Evolutionary conservation across 345 rosid genomes (phyloP), one percentile per base, ranked within the genome.

Genomic region (Pseudoturritis turrita): DNA sequence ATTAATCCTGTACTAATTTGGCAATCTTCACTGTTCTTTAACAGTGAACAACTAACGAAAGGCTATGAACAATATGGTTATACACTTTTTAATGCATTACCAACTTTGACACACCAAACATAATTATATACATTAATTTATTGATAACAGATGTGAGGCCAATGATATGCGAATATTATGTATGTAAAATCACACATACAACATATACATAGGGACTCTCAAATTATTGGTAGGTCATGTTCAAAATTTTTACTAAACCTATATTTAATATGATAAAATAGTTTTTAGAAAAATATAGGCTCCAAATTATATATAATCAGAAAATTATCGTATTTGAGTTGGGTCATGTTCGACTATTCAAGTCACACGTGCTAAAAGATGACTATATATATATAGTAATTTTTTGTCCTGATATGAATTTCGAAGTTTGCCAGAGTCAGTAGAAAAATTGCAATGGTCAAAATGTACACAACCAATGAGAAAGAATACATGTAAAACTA

Each of bases 1-100:
- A 76, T 23, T 76, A 70, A 76, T 76, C 39, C 67, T 62, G 67
- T 63, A 17, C 57, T 70, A 69, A 39, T 62, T 76, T 70, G 79
- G 71, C 71, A 47, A 76, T 37, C 21, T 64, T 13, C 62, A 77
- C 80, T 76, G 72, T 77, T 55, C 14, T 21, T 22, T 0, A 64
- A 64, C 72, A 77, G 80, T 77, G 55, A 70, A 77, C 56, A 70
- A 63, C 79, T 55, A 76, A 76, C 75, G 79, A 63, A 62, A 50
- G 23, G 36, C 60, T 76, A 37, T 70, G 71, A 70, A 70, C 72
- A 26, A 70, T 55, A 64, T 55, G 49, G 56, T 25, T 46, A 35
- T 56, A 53, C 13, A 63, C 55, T 57, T 54, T 51, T 70, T 67
- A 44, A 49, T 62, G 36, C 69, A 29, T 41, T 28, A 53, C 70